A percentile compares a stretch with the other conserved stretches of the same genome.
phyloP scores from a whole-genome alignment of 2,329 filamentous ascomycete species.

The Exophiala aquamarina region DNA sequence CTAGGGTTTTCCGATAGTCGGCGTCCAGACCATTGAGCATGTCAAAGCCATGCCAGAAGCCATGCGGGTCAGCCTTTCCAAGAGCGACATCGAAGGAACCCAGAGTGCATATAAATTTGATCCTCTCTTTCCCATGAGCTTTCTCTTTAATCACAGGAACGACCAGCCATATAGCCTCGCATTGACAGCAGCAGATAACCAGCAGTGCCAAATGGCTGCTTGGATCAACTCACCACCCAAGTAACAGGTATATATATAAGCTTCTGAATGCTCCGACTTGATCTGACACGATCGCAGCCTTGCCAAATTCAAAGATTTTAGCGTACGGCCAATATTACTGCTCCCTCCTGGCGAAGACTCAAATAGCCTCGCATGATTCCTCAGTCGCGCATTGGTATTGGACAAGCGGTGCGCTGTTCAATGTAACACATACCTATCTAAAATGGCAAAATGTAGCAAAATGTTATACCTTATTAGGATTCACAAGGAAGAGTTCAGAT shows the following conservation, averaged over 20 bases:
- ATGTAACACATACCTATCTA: too few species aligned
- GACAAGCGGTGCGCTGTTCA: too few species aligned
- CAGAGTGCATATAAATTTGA: slow-evolving; percentile 55
- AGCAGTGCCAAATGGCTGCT: slow-evolving; percentile 18
- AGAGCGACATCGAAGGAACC: slow-evolving; percentile 55
- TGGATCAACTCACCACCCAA: slow-evolving; percentile 16
- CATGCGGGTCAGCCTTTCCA: slow-evolving; percentile 49
- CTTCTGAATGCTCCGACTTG: too few species aligned
- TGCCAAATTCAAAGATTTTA: too few species aligned
- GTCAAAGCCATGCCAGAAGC: slow-evolving; percentile 57
- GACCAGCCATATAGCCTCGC: slow-evolving; percentile 1
- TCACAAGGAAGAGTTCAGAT: too few species aligned
- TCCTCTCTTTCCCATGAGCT: slow-evolving; percentile 50
- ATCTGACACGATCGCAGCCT: too few species aligned
- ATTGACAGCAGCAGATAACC: slow-evolving; percentile 9
- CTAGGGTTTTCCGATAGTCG: slow-evolving; percentile 56
- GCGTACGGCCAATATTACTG: too few species aligned
- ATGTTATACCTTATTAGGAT: too few species aligned
- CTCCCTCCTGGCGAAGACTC: too few species aligned
- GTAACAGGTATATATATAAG: background rate
- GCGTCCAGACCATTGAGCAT: slow-evolving; percentile 54
- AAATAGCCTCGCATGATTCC: too few species aligned
- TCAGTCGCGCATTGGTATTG: too few species aligned
- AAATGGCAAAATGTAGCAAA: too few species aligned
- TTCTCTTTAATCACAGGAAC: background rate